These are phyloP conservation scores for Hypoxylon fragiforme DNA, from an alignment of 495 filamentous ascomycete species.

Conservation along the genomic window DNA sequence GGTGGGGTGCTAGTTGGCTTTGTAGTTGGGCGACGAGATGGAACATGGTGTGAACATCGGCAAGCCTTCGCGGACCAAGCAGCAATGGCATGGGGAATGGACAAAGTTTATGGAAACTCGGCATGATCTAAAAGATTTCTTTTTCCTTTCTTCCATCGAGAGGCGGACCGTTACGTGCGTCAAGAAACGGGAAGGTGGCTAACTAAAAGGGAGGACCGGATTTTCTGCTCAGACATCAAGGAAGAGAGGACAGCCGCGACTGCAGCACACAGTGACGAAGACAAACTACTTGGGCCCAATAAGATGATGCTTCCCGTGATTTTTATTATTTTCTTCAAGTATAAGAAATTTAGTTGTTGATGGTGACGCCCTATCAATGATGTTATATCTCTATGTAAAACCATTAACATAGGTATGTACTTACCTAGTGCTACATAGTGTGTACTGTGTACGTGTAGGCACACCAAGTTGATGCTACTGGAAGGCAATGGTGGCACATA, in stretches of 20 bases:
- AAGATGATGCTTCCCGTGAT: conserved; percentile 19
- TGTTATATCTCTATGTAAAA: too few relatives aligned
- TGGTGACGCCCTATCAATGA: too few relatives aligned
- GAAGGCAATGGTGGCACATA: too few relatives aligned
- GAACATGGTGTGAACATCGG: conserved; percentile 35
- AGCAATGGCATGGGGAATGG: conserved; percentile 29
- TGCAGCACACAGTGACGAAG: conserved; percentile 30
- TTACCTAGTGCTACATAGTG: too few relatives aligned
- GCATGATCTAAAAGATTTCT: conserved; percentile 42
- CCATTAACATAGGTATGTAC: too few relatives aligned
- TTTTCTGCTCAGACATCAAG: conserved; percentile 30
- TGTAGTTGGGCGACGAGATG: conserved; percentile 30
- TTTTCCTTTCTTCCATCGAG: conserved; percentile 34
- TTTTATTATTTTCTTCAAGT: not conserved
- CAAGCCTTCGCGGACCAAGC: conserved; percentile 24
- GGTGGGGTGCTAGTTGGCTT: conserved; percentile 17
- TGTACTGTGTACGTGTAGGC: too few relatives aligned
- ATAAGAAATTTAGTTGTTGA: not conserved
- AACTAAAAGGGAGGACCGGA: conserved; percentile 35
- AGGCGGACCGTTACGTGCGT: conserved; percentile 31
- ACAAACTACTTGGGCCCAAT: conserved; percentile 32
- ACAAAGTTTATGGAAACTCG: conserved; percentile 36
- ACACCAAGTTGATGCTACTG: too few relatives aligned
- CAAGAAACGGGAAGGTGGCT: conserved; percentile 28
- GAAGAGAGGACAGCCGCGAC: conserved; percentile 18